phyloP scores from a whole-genome alignment of 768 basidiomycete species.

The Symmetrospora coprosmae region DNA sequence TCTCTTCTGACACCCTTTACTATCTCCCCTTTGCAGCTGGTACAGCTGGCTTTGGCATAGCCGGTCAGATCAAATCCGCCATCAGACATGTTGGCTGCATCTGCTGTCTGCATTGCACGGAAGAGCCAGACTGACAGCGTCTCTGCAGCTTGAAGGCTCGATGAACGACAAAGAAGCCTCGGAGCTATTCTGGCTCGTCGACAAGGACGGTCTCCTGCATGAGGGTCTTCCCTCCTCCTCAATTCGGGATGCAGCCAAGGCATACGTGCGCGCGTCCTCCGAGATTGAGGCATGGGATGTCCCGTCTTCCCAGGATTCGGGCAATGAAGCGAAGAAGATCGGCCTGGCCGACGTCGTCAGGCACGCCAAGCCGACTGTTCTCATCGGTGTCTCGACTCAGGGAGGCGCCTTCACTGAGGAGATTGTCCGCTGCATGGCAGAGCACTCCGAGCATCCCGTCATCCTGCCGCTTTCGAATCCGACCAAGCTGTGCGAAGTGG shows the following conservation, averaged over 20 bases:
- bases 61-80: no score
- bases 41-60: no score
- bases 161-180: no score
- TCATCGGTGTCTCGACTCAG: slow-evolving; percentile 72
- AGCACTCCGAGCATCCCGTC: slow-evolving; percentile 56
- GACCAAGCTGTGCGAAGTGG: slow-evolving; percentile 57
- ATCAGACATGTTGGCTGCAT: no score
- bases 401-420: slow-evolving; percentile 65
- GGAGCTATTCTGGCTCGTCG: no score
- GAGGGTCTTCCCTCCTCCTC: background rate
- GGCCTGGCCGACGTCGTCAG: no score
- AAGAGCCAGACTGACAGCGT: no score
- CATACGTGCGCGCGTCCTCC: no score
- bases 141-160: no score
- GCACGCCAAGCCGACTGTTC: slow-evolving; percentile 64
- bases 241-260: background rate
- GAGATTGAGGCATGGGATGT: background rate
- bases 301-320: background rate
- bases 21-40: no score
- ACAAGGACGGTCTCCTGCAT: no score
- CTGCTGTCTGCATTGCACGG: background rate
- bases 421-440: slow-evolving; percentile 45
- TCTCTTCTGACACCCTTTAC: no score
- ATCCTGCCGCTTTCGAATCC: slow-evolving; percentile 77
- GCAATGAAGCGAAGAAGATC: background rate